Percentiles rank a stretch among this genome's conserved stretches.
Conservation (phyloP, 345 rosid genomes). For the Dipteronia sinensis region DNA sequence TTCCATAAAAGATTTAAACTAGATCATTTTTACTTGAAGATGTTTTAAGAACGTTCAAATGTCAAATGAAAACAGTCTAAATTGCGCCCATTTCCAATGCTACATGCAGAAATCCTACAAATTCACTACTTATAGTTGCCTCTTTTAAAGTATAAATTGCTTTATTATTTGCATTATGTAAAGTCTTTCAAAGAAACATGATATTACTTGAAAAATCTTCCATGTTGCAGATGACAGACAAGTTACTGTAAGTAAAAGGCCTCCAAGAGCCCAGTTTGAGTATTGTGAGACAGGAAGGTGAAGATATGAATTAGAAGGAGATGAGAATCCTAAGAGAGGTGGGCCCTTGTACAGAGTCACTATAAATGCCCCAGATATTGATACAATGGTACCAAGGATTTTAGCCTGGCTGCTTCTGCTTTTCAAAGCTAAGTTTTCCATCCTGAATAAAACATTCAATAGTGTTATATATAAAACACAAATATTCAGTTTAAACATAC, state of each 20-base stretch:
- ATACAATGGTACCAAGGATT: conserved; percentile 41
- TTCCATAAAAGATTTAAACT: background rate
- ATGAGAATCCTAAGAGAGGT: background rate
- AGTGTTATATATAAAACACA: background rate
- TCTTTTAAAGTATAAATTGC: background rate
- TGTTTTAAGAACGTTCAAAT: background rate
- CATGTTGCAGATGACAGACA: conserved; percentile 21
- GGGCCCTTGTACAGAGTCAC: conserved; percentile 56
- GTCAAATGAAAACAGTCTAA: background rate
- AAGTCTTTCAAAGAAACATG: background rate
- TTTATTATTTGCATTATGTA: background rate
- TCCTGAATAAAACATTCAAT: conserved; percentile 23
- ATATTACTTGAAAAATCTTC: conserved; percentile 20
- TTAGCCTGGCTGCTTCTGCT: conserved; percentile 43
- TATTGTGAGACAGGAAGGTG: conserved; percentile 23
- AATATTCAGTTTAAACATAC: background rate
- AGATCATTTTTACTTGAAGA: background rate
- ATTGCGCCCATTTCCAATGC: background rate
- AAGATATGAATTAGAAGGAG: background rate
- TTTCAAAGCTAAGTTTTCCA: conserved; percentile 41
- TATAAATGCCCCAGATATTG: conserved; percentile 41
- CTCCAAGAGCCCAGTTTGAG: conserved; percentile 43
- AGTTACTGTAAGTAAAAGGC: conserved; percentile 20
- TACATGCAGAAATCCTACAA: background rate
- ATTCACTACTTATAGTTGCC: background rate